Base-by-base conservation (phyloP, 2,329 filamentous ascomycete species). In the Colletotrichum tofieldiae region DNA sequence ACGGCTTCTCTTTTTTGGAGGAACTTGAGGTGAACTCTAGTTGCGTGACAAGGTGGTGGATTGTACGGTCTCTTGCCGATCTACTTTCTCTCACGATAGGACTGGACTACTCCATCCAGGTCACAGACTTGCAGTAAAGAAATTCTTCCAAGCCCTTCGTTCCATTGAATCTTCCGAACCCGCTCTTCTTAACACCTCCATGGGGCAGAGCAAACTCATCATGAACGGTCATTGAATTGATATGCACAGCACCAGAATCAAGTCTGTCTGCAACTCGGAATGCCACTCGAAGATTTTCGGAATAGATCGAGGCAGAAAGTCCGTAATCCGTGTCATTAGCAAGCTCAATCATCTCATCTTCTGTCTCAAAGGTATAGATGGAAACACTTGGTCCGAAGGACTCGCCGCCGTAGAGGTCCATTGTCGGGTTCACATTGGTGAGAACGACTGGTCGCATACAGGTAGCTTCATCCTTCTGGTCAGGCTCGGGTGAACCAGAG, bases 251-350 rank as follows among this genome's bases (percentile, higher is more conserved):
- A 8, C 91, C 94, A 35, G 88, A 87, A 79, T 96, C 91, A 70
- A 93, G 89, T 72, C 86, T 84, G 74, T 83, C 86, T 6, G 91
- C 91, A n/a, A 93, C 80, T 6, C 87, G 84, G 73, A 93, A 78
- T 0, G 86, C 92, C 52, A 85, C 83, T 61, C 86, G 82, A 64
- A 96, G 81, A 78, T 94, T 90, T 75, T 88, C 84, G 0, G 93
- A 95, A 80, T 94, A 97, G 2, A 97, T 88, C 0, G 93, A 88
- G 3, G 90, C 87, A 2, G 86, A 85, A 12, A 97, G 86, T 4
- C 94, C 94, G 78, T 95, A 96, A 61, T 94, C 92, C 1, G 92
- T 94, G 76, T 96, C 93, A 78, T 97, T 97, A 18, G 94, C 93
- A 23, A 96, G 84, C 39, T 86, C 83, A 32, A 96, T 81, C 0